Percentiles rank a stretch among this genome's conserved stretches.
Evolutionary conservation across 345 rosid species (phyloP).

Genomic region (Citrus sinensis): DNA sequence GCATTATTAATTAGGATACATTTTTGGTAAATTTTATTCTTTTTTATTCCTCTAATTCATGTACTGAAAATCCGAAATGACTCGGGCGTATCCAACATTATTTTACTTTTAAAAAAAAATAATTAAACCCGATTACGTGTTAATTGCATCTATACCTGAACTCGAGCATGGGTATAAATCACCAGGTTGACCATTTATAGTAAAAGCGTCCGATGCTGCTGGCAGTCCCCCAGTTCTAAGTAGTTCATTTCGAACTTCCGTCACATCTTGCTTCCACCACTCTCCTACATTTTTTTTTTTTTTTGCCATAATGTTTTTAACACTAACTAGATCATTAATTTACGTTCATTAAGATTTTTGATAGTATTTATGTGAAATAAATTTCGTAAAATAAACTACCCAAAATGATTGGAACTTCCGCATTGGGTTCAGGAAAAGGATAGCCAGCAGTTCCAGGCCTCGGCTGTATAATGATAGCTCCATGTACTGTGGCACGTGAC

Average conservation of each 20-base stretch:
- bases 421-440: conserved; percentile 31
- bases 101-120: no score
- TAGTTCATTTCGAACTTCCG: background rate
- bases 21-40: no score
- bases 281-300: conserved; percentile 23
- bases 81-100: background rate
- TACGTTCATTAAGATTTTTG: background rate
- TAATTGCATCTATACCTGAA: conserved; percentile 3
- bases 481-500: conserved; percentile 37
- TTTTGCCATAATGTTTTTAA: background rate
- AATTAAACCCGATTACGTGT: background rate
- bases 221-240: conserved; percentile 23
- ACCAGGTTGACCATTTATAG: conserved; percentile 46
- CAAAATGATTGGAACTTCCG: conserved; percentile 32
- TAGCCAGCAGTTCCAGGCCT: conserved; percentile 14
- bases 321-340: background rate
- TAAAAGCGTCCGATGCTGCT: conserved; percentile 29
- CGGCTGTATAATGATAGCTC: conserved; percentile 35
- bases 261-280: conserved; percentile 37
- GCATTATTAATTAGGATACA: no score
- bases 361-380: background rate
- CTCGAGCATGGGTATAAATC: conserved; percentile 36
- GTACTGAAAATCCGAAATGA: no score
- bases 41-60: background rate
- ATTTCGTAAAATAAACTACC: conserved; percentile 13